These are phyloP conservation scores for Xylariaceae sp. DNA, from an alignment of 2,329 filamentous ascomycete genomes.

Conservation along the genomic window DNA sequence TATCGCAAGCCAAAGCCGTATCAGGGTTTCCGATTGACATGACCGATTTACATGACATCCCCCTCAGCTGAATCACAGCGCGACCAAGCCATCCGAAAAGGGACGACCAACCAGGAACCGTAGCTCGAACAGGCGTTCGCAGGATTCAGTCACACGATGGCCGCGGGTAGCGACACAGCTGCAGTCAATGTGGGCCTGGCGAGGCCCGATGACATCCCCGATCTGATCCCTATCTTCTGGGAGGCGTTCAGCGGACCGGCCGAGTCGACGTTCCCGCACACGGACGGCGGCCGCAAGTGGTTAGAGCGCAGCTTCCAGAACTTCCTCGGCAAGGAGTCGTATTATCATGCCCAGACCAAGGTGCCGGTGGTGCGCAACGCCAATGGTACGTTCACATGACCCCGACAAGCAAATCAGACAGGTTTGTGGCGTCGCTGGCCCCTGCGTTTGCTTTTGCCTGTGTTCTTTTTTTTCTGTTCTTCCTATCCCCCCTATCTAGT, in stretches of 20 bases:
- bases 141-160: neutral
- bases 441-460: neutral
- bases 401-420: neutral
- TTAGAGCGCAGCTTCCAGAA: constrained; percentile 28
- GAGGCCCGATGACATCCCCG: constrained; percentile 24
- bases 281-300: constrained; percentile 24
- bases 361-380: constrained; percentile 24
- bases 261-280: constrained; percentile 25
- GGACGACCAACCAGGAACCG: neutral
- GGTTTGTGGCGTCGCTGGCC: neutral
- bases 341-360: constrained; percentile 23
- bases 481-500: neutral
- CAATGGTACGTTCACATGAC: constrained; percentile 17
- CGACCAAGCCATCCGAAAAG: neutral
- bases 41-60: too few species aligned
- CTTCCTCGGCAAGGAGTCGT: constrained; percentile 24
- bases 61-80: neutral
- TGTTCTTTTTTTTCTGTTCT: neutral
- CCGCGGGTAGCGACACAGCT: constrained; percentile 4
- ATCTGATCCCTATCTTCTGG: constrained; percentile 26
- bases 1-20: neutral
- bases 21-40: neutral
- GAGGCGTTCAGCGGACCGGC: constrained; percentile 26
- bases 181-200: constrained; percentile 24
- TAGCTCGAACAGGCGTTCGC: neutral